phyloP scores from a whole-genome alignment of 2,329 filamentous ascomycete species.

The Fusarium sp. region DNA sequence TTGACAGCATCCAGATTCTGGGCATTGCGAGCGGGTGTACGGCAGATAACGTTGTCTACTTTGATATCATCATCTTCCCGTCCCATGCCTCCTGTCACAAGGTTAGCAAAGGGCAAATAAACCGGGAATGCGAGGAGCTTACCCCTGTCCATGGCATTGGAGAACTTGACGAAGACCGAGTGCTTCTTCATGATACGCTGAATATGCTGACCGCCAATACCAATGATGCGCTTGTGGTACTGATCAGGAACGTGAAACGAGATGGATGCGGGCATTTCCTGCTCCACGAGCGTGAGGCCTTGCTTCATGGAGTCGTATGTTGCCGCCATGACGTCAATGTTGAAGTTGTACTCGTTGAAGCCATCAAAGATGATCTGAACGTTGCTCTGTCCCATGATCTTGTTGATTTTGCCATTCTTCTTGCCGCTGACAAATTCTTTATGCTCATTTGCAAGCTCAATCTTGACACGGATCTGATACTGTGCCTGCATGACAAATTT shows the following conservation, averaged over 20 bases:
- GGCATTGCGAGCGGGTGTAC: slow-evolving; percentile 94
- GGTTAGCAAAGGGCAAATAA: slow-evolving; percentile 45
- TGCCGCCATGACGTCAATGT: slow-evolving; percentile 94
- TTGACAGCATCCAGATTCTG: slow-evolving; percentile 97
- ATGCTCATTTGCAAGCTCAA: slow-evolving; percentile 98
- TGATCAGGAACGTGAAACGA: slow-evolving; percentile 99
- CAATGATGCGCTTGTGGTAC: slow-evolving; percentile 99
- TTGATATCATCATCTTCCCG: slow-evolving; percentile 98
- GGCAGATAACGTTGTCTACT: slow-evolving; percentile 98
- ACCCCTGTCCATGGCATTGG: slow-evolving; percentile 97
- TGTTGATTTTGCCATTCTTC: slow-evolving; percentile 99
- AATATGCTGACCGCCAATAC: slow-evolving; percentile 97
- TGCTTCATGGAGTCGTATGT: slow-evolving; percentile 96
- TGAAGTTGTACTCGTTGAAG: slow-evolving; percentile 99
- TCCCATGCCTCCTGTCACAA: slow-evolving; percentile 69
- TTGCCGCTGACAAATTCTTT: slow-evolving; percentile 99
- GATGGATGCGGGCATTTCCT: slow-evolving; percentile 99
- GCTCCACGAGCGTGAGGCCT: slow-evolving; percentile 90
- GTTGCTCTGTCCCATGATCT: slow-evolving; percentile 99
- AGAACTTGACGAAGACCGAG: slow-evolving; percentile 99
- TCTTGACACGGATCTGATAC: slow-evolving; percentile 96
- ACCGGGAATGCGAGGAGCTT: too few relatives aligned
- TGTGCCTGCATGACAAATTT: slow-evolving; percentile 87
- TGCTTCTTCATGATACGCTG: slow-evolving; percentile 99
- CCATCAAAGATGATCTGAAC: slow-evolving; percentile 99